Evolutionary conservation across 2,329 filamentous ascomycete species (phyloP).

Genomic region (Venturia asperata): DNA sequence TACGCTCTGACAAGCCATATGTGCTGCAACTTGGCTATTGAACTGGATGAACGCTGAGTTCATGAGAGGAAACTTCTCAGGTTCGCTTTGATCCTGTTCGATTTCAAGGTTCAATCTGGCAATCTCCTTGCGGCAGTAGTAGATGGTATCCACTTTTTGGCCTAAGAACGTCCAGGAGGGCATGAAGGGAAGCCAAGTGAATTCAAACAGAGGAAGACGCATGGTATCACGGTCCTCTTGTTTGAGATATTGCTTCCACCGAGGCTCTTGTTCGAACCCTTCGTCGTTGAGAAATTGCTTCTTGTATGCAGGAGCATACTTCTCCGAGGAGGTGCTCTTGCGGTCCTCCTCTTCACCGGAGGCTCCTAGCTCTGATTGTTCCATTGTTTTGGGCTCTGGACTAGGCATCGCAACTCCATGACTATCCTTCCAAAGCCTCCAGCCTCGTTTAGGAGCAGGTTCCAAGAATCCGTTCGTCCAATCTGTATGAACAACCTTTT

Average conservation of each 20-base stretch:
- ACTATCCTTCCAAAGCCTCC: constrained; percentile 31
- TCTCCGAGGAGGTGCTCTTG: constrained; percentile 24
- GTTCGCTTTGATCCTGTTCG: constrained; percentile 77
- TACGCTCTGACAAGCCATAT: constrained; percentile 93
- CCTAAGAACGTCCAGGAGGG: constrained; percentile 67
- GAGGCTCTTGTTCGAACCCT: constrained; percentile 34
- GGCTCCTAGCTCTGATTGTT: constrained; percentile 32
- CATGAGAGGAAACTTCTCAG: constrained; percentile 83
- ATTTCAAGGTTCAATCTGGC: constrained; percentile 88
- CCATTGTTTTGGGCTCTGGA: constrained; percentile 35
- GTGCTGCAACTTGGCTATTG: constrained; percentile 92
- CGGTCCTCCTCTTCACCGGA: constrained; percentile 23
- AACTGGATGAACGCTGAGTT: constrained; percentile 98
- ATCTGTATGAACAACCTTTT: constrained; percentile 21
- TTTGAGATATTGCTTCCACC: constrained; percentile 78
- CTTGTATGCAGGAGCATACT: constrained; percentile 29
- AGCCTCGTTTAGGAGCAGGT: constrained; percentile 20
- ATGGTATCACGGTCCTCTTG: constrained; percentile 80
- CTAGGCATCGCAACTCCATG: constrained; percentile 35
- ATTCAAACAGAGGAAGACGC: constrained; percentile 57
- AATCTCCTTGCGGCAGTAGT: constrained; percentile 79
- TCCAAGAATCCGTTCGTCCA: constrained; percentile 29
- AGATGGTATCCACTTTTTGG: constrained; percentile 91
- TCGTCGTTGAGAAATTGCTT: constrained; percentile 30
- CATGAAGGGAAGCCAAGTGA: constrained; percentile 64